Evolutionary conservation across 345 rosid species (phyloP).

Genomic region (Arabidopsis arenosa): DNA sequence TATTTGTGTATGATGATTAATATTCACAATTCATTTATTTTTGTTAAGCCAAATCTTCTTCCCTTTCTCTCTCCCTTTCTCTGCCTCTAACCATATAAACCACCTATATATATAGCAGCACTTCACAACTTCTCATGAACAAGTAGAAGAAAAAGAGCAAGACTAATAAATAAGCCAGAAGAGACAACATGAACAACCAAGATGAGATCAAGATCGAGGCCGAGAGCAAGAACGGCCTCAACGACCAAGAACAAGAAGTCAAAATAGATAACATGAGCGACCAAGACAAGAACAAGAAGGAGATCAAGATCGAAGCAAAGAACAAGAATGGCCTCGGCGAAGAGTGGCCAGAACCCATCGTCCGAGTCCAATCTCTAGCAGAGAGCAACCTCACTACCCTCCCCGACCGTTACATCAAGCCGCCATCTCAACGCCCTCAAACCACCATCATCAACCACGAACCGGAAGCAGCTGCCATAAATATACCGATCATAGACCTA

Average conservation of each 20-base stretch:
- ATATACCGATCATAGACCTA: slow-evolving; percentile 81
- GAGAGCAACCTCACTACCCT: slow-evolving; percentile 52
- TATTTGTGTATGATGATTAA: neutral
- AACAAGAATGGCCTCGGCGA: slow-evolving; percentile 22
- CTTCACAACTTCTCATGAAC: slow-evolving; percentile 27
- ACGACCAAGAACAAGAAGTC: slow-evolving; percentile 26
- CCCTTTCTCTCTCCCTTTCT: neutral
- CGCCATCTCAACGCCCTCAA: slow-evolving; percentile 41
- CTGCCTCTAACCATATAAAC: slow-evolving; percentile 17
- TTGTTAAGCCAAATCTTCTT: neutral
- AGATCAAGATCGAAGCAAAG: neutral
- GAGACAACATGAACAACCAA: slow-evolving; percentile 16
- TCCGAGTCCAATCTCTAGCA: slow-evolving; percentile 90
- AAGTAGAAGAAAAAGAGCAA: slow-evolving; percentile 16
- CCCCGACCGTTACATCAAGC: slow-evolving; percentile 73
- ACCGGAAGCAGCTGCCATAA: slow-evolving; percentile 20
- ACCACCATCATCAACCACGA: slow-evolving; percentile 40
- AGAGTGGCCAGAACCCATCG: slow-evolving; percentile 97
- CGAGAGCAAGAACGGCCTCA: slow-evolving; percentile 17
- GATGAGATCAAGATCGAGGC: slow-evolving; percentile 24
- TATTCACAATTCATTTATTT: neutral
- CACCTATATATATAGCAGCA: slow-evolving; percentile 9
- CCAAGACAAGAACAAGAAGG: slow-evolving; percentile 1
- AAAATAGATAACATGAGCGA: slow-evolving; percentile 20
- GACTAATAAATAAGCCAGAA: slow-evolving; percentile 13